Conservation (phyloP, 306 rosid genomes). For the Echinosophora koreensis region DNA sequence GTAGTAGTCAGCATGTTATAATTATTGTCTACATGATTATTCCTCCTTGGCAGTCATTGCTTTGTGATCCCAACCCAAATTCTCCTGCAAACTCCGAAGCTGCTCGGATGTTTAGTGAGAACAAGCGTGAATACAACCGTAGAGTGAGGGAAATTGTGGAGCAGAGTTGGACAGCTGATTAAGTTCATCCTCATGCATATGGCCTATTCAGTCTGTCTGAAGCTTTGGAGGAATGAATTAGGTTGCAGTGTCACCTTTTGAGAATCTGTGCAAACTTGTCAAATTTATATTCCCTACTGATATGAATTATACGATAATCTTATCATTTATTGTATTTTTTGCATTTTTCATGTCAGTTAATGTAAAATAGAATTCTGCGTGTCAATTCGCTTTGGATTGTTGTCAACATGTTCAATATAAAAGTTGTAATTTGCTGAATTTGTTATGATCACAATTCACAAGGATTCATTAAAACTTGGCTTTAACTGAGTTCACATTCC, state of each 20-base stretch:
- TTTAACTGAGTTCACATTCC: background rate
- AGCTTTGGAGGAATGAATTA: conserved; percentile 48
- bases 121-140: conserved; percentile 91
- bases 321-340: conserved; percentile 42
- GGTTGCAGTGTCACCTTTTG: conserved; percentile 41
- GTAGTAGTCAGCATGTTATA: background rate
- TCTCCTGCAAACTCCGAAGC: conserved; percentile 99
- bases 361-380: conserved; percentile 57
- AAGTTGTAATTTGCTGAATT: conserved; percentile 44
- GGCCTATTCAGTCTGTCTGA: conserved; percentile 37
- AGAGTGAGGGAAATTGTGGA: conserved; percentile 91
- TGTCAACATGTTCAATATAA: conserved; percentile 45
- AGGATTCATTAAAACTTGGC: conserved; percentile 12
- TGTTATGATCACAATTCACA: conserved; percentile 24
- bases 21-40: conserved; percentile 11
- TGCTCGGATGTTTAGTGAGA: conserved; percentile 91
- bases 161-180: conserved; percentile 98
- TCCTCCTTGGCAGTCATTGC: conserved; percentile 73
- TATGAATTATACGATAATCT: conserved; percentile 44
- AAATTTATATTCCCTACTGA: conserved; percentile 48
- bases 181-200: conserved; percentile 35
- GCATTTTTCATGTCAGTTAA: conserved; percentile 34
- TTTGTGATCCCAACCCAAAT: conserved; percentile 96
- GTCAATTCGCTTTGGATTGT: conserved; percentile 48
- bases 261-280: conserved; percentile 55